Evolutionary conservation across 345 rosid genomes (phyloP).

Genomic region (Salix exigua): DNA sequence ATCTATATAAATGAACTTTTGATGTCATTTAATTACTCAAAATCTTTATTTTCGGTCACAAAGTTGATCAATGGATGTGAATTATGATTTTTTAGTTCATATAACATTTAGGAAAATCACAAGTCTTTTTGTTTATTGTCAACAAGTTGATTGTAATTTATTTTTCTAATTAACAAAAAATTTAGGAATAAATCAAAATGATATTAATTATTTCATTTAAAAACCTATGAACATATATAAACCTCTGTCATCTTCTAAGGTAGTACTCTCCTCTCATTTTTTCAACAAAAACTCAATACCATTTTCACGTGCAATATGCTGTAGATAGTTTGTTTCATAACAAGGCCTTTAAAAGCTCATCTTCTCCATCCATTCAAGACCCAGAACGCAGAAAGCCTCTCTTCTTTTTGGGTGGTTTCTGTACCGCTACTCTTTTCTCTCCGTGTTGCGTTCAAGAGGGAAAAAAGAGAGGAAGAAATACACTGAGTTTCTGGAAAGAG

Average conservation of each 20-base stretch:
- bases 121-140: too few species aligned
- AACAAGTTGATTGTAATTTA: too few species aligned
- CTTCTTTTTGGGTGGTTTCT: conserved; percentile 1
- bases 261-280: neutral
- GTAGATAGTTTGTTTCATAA: conserved; percentile 20
- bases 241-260: neutral
- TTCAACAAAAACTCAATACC: conserved; percentile 14
- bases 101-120: too few species aligned
- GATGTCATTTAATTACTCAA: too few species aligned
- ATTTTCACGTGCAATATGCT: conserved; percentile 45
- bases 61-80: too few species aligned
- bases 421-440: neutral
- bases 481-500: neutral
- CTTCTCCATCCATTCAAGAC: conserved; percentile 18
- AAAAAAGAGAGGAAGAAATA: conserved; percentile 4
- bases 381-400: conserved; percentile 3
- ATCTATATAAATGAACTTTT: too few species aligned
- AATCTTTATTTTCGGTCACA: too few species aligned
- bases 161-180: too few species aligned
- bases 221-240: neutral
- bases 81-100: too few species aligned
- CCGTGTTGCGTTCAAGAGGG: neutral
- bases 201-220: too few species aligned
- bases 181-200: too few species aligned
- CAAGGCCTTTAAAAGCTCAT: conserved; percentile 36